A percentile compares a stretch with the other conserved stretches of the same genome.
phyloP scores from a whole-genome alignment of 306 rosid genomes.

The Leucaena leucocephala region DNA sequence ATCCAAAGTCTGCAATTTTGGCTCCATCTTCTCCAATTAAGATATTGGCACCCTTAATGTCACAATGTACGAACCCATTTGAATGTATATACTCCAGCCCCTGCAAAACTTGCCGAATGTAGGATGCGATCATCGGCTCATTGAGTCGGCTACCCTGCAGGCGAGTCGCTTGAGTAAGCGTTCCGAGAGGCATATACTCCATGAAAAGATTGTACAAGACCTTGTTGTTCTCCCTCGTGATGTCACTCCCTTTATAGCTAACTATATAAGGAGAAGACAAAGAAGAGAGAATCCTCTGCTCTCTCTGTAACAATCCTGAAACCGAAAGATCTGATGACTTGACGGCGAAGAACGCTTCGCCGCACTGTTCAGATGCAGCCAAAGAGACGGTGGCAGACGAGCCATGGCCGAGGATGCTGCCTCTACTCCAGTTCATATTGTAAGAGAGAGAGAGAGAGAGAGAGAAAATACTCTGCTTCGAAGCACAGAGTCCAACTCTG shows the following conservation, averaged over 20 bases:
- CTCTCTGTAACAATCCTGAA: constrained; percentile 59
- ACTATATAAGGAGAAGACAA: constrained; percentile 65
- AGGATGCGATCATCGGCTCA: constrained; percentile 50
- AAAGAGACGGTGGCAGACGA: constrained; percentile 85
- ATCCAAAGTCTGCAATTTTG: constrained; percentile 89
- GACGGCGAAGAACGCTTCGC: constrained; percentile 58
- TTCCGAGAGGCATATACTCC: constrained; percentile 72
- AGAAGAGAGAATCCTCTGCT: constrained; percentile 65
- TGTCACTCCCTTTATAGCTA: constrained; percentile 57
- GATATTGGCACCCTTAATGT: constrained; percentile 81
- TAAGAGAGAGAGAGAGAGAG: not conserved
- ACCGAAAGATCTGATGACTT: constrained; percentile 63
- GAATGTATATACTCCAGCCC: constrained; percentile 76
- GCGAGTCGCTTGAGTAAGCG: constrained; percentile 46
- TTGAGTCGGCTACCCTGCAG: constrained; percentile 44
- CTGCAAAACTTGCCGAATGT: constrained; percentile 46
- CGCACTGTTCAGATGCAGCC: constrained; percentile 48
- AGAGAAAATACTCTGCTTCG: constrained; percentile 30
- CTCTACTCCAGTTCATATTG: constrained; percentile 83
- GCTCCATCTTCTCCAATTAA: constrained; percentile 60
- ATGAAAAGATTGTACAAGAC: constrained; percentile 66
- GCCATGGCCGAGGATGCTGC: constrained; percentile 76
- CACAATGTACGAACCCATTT: constrained; percentile 85
- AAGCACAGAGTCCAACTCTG: constrained; percentile 32
- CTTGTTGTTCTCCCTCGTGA: constrained; percentile 51